Evolutionary conservation across 495 filamentous ascomycete genomes (phyloP), one percentile per base, ranked within the genome.

Genomic region (Penicillium alfredii): DNA sequence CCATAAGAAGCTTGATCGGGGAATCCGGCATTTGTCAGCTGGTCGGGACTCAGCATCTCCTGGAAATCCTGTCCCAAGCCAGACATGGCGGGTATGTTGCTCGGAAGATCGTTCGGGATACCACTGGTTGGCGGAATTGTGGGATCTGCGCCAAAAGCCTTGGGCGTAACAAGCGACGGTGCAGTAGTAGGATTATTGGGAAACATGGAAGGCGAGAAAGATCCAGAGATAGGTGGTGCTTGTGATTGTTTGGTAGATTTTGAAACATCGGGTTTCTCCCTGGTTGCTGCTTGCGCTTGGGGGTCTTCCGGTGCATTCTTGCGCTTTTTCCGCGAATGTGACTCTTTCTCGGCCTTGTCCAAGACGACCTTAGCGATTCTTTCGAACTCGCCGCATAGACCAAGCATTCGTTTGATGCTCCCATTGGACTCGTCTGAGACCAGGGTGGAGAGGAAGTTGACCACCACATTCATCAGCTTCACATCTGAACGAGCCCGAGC

Each of bases 311-410:
- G 56, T 5, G 81, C 67, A 56, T 47, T 62, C 76, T 77, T 93
- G 34, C 92, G 76, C 63, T 97, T 97, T 41, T 85, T 76, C 44
- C 82, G 74, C 2, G 78, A 78, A 7, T 79, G 72, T 14, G 76
- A 69, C 22, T 96, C 89, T 49, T 81, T 84, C 42, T 97, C 92
- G 1, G 85, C 73, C 49, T 86, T 93, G 29, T 97, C 89, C 21
- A 97, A 76, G 8, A 97, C 89, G 12, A 89, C 78, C 55, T 82
- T 88, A 28, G 89, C 88, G 45, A 98, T 97, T 44, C 93, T 74
- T 49, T 96, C 88, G 43, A 98, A 98, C 49, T 97, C 92, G 11
- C 86, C 77, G 61, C 89, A 95, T 4, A 98, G 82, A 36, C 78
- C 77, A 19, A 96, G 73, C 88, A 98, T 97, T 24, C 90, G 83